A percentile compares a stretch with the other conserved stretches of the same genome.
These are phyloP conservation scores for Sclerotinia spermophila DNA, from an alignment of 2,329 filamentous ascomycete species.

Conservation along the genomic window DNA sequence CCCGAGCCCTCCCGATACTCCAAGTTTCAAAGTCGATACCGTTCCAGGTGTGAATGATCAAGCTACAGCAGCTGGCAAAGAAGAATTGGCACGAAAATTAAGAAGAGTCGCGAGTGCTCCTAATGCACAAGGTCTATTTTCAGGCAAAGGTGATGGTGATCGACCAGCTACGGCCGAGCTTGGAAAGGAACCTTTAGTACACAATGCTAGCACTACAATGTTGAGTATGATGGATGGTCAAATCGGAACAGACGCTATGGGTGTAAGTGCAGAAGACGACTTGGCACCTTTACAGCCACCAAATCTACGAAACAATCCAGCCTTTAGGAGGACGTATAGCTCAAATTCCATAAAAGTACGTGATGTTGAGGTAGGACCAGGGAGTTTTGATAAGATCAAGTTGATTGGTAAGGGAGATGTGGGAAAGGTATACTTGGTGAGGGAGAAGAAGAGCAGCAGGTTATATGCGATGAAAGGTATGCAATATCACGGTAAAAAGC, in stretches of 20 bases:
- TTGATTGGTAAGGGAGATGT: slow-evolving; percentile 98
- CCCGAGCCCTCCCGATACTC: slow-evolving; percentile 87
- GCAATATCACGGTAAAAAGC: slow-evolving; percentile 29
- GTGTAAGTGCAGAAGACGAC: slow-evolving; percentile 47
- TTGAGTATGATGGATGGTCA: slow-evolving; percentile 48
- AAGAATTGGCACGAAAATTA: slow-evolving; percentile 89
- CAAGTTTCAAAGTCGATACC: slow-evolving; percentile 69
- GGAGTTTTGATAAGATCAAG: slow-evolving; percentile 99
- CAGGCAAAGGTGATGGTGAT: slow-evolving; percentile 55
- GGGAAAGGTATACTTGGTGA: slow-evolving; percentile 94
- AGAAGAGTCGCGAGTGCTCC: slow-evolving; percentile 93
- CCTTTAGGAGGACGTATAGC: slow-evolving; percentile 93
- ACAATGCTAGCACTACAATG: slow-evolving; percentile 50
- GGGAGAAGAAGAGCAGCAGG: slow-evolving; percentile 94
- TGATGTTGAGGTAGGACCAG: slow-evolving; percentile 90
- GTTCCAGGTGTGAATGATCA: slow-evolving; percentile 61
- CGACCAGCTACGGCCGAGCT: slow-evolving; percentile 82
- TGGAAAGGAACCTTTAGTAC: slow-evolving; percentile 72
- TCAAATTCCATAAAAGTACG: slow-evolving; percentile 99
- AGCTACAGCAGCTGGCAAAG: slow-evolving; percentile 74
- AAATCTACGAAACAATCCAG: slow-evolving; percentile 63
- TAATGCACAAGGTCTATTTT: slow-evolving; percentile 91
- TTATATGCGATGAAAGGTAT: slow-evolving; percentile 98
- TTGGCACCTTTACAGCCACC: slow-evolving; percentile 62
- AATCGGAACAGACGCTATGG: slow-evolving; percentile 37